Percentiles rank a stretch among this genome's conserved stretches.
Evolutionary conservation across 768 basidiomycete genomes (phyloP).

Genomic region (Daedaleopsis sinensis): DNA sequence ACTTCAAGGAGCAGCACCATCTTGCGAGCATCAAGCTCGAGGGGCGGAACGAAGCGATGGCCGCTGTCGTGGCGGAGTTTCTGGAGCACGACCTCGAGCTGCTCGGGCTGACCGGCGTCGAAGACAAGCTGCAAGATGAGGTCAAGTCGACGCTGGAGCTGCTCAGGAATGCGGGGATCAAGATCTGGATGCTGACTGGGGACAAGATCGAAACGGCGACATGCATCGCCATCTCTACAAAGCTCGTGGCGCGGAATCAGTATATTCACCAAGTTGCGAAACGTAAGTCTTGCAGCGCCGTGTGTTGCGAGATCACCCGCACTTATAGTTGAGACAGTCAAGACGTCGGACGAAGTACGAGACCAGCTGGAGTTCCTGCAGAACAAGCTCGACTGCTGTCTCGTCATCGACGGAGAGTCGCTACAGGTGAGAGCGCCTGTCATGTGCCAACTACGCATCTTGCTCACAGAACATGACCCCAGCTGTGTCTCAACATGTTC

Average conservation of each 20-base stretch:
- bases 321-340: constrained; percentile 54
- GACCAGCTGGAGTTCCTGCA: constrained; percentile 92
- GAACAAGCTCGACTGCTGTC: constrained; percentile 94
- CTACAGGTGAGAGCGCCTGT: constrained; percentile 64
- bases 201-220: constrained; percentile 99
- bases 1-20: constrained; percentile 74
- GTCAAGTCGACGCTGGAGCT: constrained; percentile 93
- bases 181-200: constrained; percentile 99
- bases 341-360: constrained; percentile 79
- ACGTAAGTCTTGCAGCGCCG: constrained; percentile 48
- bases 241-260: constrained; percentile 93
- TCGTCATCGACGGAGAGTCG: constrained; percentile 98
- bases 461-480: constrained; percentile 2
- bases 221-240: constrained; percentile 97
- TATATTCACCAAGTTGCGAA: constrained; percentile 98
- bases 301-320: background rate
- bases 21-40: constrained; percentile 81
- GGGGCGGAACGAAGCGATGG: constrained; percentile 81
- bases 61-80: constrained; percentile 67
- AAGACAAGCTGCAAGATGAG: constrained; percentile 97
- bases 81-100: constrained; percentile 92
- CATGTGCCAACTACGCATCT: background rate
- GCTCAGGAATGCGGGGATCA: constrained; percentile 93
- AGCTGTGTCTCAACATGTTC: constrained; percentile 93
- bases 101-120: constrained; percentile 95